Evolutionary conservation across 768 basidiomycete species (phyloP), one percentile per base, ranked within the genome.

Genomic region (Mycena venus): DNA sequence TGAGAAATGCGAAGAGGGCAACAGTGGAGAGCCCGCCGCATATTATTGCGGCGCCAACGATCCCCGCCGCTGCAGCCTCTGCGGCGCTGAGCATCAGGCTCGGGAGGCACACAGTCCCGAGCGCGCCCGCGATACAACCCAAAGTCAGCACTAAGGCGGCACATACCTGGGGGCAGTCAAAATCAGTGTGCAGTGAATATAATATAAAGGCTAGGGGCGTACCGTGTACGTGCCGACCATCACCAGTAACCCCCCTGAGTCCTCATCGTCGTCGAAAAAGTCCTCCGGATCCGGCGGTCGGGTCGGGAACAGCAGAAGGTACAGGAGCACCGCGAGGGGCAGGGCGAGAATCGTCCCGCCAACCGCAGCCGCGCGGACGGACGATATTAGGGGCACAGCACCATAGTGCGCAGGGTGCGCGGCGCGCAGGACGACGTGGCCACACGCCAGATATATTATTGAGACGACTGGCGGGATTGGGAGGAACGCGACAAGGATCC

Each of bases 231-330:
- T 76, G 0, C 64, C 67, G 55, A 67, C 25, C 70, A 67, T 10
- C n/a, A 23, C 32, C 47, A 11, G 32, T 42, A 25, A 34, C 25
- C 63, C 75, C 70, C 23, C 76, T 70, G 38, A 17, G n/a, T 63
- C 62, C 11, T 77, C 76, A 23, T 83, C 81, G 61, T 85, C 83
- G n/a, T 83, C 82, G 75, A 85, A 84, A 71, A 84, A 83, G 62
- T 85, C 84, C 42, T 83, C 83, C 6, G 79, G 78, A 3, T 80
- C 74, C 3, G 78, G 75, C 1, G 77, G 75, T 44, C 69, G 70
- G 21, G 70, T 75, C 6, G 81, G 79, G 63, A 75, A 76, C n/a
- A 83, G 49, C 69, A 84, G 75, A 67, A 83, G 59, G 74, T 80
- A 84, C 8, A 85, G 70, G 14, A 83, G 73, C 27, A 84, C 72